Evolutionary conservation across 129 eudicot species (phyloP).

Genomic region (Escallonia rubra): DNA sequence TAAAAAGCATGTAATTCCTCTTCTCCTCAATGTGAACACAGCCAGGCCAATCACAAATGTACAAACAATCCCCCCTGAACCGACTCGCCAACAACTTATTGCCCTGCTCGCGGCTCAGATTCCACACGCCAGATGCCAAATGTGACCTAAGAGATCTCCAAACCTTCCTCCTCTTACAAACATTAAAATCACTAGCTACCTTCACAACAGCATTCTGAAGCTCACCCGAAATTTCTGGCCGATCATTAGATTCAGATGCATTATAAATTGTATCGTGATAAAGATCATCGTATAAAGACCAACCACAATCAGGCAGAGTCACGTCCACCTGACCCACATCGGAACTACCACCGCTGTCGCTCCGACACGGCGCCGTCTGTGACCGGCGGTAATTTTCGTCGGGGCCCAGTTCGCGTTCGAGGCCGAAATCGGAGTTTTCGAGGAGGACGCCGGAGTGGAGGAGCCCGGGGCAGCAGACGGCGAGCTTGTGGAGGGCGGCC

Average conservation of each 20-base stretch:
- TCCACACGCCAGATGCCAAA: conserved; percentile 75
- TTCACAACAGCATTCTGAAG: conserved; percentile 11
- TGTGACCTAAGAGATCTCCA: conserved; percentile 46
- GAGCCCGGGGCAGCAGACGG: conserved; percentile 87
- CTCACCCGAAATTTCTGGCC: conserved; percentile 14
- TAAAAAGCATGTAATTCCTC: conserved; percentile 82
- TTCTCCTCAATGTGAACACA: conserved; percentile 84
- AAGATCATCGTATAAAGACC: conserved; percentile 78
- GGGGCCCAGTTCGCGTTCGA: conserved; percentile 75
- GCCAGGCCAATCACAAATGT: conserved; percentile 96
- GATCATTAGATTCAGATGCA: conserved; percentile 25
- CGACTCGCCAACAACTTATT: conserved; percentile 84
- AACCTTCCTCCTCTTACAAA: conserved; percentile 46
- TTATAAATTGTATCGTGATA: conserved; percentile 56
- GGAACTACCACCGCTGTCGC: background rate
- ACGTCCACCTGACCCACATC: background rate
- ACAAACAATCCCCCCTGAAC: conserved; percentile 81
- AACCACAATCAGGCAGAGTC: conserved; percentile 31
- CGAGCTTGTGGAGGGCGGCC: conserved; percentile 70
- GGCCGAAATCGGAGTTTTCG: conserved; percentile 83
- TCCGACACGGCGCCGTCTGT: conserved; percentile 1
- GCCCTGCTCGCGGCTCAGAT: conserved; percentile 84
- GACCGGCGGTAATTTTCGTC: conserved; percentile 32
- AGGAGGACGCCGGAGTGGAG: conserved; percentile 65
- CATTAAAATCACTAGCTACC: conserved; percentile 5